Conservation (phyloP, 75 land plant species). For the Gnetum montanum region DNA sequence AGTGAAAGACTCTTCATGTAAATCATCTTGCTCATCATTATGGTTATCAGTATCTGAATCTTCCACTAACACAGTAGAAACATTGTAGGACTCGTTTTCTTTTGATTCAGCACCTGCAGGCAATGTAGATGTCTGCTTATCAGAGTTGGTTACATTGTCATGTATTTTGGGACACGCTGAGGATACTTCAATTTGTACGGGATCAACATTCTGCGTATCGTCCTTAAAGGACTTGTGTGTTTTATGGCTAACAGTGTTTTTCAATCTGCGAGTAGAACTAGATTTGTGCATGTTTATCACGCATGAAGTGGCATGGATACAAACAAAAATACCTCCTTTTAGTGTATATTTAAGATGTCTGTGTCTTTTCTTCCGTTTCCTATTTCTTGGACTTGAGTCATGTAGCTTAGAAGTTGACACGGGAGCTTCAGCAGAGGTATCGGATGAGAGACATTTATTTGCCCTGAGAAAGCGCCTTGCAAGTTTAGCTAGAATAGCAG, state of each 20-base stretch:
- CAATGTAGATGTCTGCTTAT: conserved; percentile 11
- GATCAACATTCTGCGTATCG: not conserved
- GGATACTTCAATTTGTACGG: conserved; percentile 10
- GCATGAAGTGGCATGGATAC: conserved; percentile 37
- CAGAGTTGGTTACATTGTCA: conserved; percentile 9
- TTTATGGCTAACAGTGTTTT: conserved; percentile 2
- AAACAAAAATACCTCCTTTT: conserved; percentile 44
- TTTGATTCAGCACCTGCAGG: conserved; percentile 12
- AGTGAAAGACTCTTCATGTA: conserved; percentile 4
- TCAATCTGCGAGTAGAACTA: conserved; percentile 7
- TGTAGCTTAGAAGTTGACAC: not conserved
- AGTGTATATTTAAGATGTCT: conserved; percentile 9
- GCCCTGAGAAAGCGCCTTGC: conserved; percentile 33
- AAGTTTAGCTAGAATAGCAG: conserved; percentile 37
- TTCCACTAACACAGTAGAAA: not conserved
- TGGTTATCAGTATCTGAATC: conserved; percentile 1
- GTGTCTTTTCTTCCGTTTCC: conserved; percentile 11
- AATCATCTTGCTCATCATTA: conserved; percentile 1
- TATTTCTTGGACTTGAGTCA: not conserved
- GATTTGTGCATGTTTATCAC: conserved; percentile 31
- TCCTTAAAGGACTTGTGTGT: conserved; percentile 4
- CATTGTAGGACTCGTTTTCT: conserved; percentile 3
- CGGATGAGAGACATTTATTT: conserved; percentile 9
- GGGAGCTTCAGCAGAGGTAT: not conserved
- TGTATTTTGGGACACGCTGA: not conserved